Conservation (phyloP, 805 yeast species). For the Metschnikowia anglica region DNA sequence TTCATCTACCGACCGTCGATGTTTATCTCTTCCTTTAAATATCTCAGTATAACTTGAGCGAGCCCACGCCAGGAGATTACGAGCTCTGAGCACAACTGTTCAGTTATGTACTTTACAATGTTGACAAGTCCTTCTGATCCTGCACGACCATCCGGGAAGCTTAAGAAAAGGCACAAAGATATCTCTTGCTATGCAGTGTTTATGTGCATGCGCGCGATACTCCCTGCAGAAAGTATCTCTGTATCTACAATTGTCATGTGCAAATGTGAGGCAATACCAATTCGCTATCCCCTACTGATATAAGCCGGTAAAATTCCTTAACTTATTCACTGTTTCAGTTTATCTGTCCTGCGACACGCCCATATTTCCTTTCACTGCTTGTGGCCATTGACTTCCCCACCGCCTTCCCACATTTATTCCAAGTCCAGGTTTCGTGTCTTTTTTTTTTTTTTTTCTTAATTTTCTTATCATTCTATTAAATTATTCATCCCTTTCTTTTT, state of each 20-base stretch:
- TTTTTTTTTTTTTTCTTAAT: neutral
- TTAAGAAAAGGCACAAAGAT: neutral
- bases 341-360: neutral
- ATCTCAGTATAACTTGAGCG: neutral
- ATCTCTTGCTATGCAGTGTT: neutral
- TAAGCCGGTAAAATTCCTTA: neutral
- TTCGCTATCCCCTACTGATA: constrained; percentile 6
- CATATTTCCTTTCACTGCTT: neutral
- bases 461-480: constrained; percentile 1
- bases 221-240: constrained; percentile 7
- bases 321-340: constrained; percentile 10
- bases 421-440: neutral
- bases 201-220: constrained; percentile 3
- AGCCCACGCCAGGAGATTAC: too few relatives aligned
- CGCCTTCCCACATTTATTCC: constrained; percentile 7
- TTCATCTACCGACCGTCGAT: neutral
- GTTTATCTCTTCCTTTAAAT: neutral
- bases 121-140: neutral
- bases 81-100: too few relatives aligned
- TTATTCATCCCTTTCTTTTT: constrained; percentile 4
- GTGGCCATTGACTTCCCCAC: neutral
- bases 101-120: too few relatives aligned
- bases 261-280: constrained; percentile 6
- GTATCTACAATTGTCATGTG: constrained; percentile 11
- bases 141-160: neutral